Evolutionary conservation across 768 basidiomycete genomes (phyloP).

Genomic region (Termitomyces sp.): DNA sequence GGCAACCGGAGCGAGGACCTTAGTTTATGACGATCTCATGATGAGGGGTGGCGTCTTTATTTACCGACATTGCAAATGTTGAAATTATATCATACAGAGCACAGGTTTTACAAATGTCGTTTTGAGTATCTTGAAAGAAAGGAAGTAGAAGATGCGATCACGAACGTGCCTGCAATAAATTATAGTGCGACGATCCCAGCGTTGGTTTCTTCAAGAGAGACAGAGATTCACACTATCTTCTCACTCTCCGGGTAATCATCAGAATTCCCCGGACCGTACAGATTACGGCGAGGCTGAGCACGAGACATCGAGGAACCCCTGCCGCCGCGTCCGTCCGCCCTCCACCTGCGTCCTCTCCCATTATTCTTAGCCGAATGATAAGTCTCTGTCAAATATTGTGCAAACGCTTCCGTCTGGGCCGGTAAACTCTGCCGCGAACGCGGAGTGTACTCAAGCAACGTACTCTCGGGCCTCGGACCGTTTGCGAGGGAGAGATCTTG

Average conservation of each 20-base stretch:
- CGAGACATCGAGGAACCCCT: background rate
- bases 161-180: too few species aligned
- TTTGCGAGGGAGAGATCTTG: background rate
- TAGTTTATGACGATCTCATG: background rate
- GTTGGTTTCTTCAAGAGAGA: too few species aligned
- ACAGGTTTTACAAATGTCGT: background rate
- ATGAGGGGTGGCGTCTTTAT: background rate
- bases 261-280: background rate
- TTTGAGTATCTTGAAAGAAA: background rate
- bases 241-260: background rate
- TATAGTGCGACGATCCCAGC: background rate
- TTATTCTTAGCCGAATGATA: background rate
- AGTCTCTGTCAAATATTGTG: constrained; percentile 4
- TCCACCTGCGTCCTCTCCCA: background rate
- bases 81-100: background rate
- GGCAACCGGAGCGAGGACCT: background rate
- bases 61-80: too few species aligned
- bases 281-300: background rate
- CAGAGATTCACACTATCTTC: background rate
- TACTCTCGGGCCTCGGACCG: constrained; percentile 8
- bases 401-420: constrained; percentile 11
- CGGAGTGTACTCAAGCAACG: background rate
- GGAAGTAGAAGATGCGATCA: background rate
- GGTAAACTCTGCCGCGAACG: constrained; percentile 9
- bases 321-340: background rate